Conservation (phyloP, 306 rosid genomes). For the Neltuma alba region DNA sequence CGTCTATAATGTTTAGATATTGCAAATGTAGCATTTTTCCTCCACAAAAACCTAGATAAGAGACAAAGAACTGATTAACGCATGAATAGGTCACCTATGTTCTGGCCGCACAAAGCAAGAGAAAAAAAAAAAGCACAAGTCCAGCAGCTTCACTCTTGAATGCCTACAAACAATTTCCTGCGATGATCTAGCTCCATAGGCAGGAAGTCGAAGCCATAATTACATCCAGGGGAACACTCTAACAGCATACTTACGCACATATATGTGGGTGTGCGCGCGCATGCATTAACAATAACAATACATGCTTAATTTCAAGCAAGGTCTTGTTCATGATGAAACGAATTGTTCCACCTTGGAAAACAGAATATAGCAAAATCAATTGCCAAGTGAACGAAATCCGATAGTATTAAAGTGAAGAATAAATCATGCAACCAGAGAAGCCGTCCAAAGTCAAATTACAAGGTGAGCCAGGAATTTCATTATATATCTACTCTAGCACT, state of each 20-base stretch:
- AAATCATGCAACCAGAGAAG: neutral
- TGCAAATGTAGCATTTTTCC: conserved; percentile 90
- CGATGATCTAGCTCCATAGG: neutral
- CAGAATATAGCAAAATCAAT: conserved; percentile 23
- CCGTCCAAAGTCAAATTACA: neutral
- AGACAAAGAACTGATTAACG: conserved; percentile 10
- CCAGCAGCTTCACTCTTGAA: neutral
- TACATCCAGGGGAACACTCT: conserved; percentile 7
- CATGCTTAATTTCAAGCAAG: conserved; percentile 15
- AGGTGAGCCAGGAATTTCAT: conserved; percentile 18
- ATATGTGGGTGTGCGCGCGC: too few relatives aligned
- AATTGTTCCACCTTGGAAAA: conserved; percentile 6
- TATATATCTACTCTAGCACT: conserved; percentile 25
- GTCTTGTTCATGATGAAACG: neutral
- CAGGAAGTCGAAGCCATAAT: conserved; percentile 22
- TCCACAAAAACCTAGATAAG: conserved; percentile 86
- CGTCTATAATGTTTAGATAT: conserved; percentile 95
- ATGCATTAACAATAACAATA: neutral
- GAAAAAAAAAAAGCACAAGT: neutral
- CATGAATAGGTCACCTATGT: neutral
- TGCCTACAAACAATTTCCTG: neutral
- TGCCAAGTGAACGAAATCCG: neutral
- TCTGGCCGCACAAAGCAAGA: neutral
- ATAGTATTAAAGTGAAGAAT: neutral
- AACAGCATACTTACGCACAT: neutral